Percentiles rank a stretch among this genome's conserved stretches.
Evolutionary conservation across 164 flowering plant species (phyloP).

Genomic region (Malania oleifera): DNA sequence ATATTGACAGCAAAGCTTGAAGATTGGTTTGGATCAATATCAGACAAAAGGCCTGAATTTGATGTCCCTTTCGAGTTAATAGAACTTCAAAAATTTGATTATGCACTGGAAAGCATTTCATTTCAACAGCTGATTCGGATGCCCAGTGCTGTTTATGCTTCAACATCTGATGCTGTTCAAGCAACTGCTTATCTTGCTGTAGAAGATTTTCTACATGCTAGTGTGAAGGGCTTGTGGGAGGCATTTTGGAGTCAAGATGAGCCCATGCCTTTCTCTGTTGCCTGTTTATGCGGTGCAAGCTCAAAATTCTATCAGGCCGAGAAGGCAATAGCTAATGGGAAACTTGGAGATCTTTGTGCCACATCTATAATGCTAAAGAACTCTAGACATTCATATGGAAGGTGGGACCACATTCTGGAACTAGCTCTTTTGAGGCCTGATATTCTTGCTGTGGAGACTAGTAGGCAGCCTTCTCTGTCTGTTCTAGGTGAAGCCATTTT

Average conservation of each 20-base stretch:
- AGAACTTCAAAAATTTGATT: slow-evolving; percentile 88
- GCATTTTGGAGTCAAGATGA: slow-evolving; percentile 80
- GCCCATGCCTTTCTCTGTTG: slow-evolving; percentile 69
- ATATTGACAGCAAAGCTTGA: slow-evolving; percentile 41
- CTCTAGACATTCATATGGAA: slow-evolving; percentile 66
- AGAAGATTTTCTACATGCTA: slow-evolving; percentile 86
- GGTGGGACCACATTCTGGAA: slow-evolving; percentile 83
- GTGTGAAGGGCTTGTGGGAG: slow-evolving; percentile 88
- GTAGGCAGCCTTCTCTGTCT: slow-evolving; percentile 48
- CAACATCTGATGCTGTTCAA: slow-evolving; percentile 66
- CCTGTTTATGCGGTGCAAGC: slow-evolving; percentile 46
- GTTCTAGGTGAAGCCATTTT: slow-evolving; percentile 77
- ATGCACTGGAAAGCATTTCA: slow-evolving; percentile 77
- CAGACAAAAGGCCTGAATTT: slow-evolving; percentile 36
- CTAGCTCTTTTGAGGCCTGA: slow-evolving; percentile 71
- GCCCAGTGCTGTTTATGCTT: slow-evolving; percentile 82
- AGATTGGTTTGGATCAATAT: slow-evolving; percentile 44
- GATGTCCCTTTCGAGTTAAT: slow-evolving; percentile 82
- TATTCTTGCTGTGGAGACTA: slow-evolving; percentile 38
- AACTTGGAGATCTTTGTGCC: slow-evolving; percentile 69
- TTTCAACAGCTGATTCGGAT: slow-evolving; percentile 88
- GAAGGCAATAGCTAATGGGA: slow-evolving; percentile 71
- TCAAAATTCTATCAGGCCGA: slow-evolving; percentile 82
- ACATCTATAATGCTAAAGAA: slow-evolving; percentile 62
- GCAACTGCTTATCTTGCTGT: slow-evolving; percentile 78